Conservation (phyloP, 1,139 yeast genomes). For the Sugiyamaella sp. region DNA sequence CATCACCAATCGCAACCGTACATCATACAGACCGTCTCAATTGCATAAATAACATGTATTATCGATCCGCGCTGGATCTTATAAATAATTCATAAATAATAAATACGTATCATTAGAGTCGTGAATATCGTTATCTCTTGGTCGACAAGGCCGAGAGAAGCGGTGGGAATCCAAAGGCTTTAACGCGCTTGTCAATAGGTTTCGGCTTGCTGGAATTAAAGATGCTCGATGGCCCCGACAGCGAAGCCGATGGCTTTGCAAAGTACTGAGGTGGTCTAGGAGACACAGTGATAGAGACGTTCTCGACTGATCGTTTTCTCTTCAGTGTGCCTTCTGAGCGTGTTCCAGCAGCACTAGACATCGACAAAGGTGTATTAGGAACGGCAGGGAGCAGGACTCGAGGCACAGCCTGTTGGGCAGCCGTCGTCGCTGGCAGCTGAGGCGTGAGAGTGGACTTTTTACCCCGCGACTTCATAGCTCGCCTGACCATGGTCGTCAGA, state of each 20-base stretch:
- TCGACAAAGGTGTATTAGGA: background rate
- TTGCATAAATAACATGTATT: slow-evolving; percentile 11
- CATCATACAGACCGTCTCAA: background rate
- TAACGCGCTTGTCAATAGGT: slow-evolving; percentile 31
- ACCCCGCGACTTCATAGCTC: slow-evolving; percentile 10
- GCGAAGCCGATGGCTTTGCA: slow-evolving; percentile 17
- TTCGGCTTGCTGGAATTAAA: slow-evolving; percentile 9
- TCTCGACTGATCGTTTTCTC: slow-evolving; percentile 8
- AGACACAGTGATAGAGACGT: slow-evolving; percentile 9
- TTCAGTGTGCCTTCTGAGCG: background rate
- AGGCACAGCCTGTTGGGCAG: background rate
- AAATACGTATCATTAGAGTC: slow-evolving; percentile 18
- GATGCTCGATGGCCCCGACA: slow-evolving; percentile 20
- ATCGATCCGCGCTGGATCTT: slow-evolving; percentile 18
- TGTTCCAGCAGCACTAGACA: background rate
- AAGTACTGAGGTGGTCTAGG: slow-evolving; percentile 32
- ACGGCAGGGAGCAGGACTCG: background rate
- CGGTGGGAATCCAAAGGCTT: slow-evolving; percentile 41
- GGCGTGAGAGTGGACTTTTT: background rate
- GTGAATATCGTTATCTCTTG: slow-evolving; percentile 20
- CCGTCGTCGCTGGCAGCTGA: background rate
- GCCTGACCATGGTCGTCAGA: slow-evolving; percentile 21
- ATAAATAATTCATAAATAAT: slow-evolving; percentile 12
- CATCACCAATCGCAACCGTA: background rate
- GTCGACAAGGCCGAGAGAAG: slow-evolving; percentile 30